These are phyloP conservation scores for Carpinus viminea DNA, from an alignment of 306 rosid species.

Conservation along the genomic window DNA sequence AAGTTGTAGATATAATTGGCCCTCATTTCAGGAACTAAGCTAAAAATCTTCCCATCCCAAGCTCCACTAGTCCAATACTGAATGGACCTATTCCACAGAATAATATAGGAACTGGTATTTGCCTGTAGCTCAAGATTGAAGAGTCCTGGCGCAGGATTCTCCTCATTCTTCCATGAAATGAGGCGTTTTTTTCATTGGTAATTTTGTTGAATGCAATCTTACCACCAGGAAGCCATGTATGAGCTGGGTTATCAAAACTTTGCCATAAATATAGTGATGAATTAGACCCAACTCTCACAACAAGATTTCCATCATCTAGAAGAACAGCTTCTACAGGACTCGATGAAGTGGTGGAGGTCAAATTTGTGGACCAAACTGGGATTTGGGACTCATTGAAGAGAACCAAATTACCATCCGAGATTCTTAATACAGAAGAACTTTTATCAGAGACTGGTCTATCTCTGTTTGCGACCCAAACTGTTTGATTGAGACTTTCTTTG, in stretches of 20 bases:
- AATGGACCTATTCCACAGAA: conserved; percentile 47
- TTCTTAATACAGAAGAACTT: too few relatives aligned
- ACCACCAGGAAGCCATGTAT: conserved; percentile 62
- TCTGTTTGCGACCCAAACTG: too few relatives aligned
- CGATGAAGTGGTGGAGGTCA: conserved; percentile 24
- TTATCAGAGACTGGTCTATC: too few relatives aligned
- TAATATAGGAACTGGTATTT: conserved; percentile 1
- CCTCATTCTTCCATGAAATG: conserved; percentile 57
- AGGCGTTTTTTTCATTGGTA: conserved; percentile 47
- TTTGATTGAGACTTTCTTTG: too few relatives aligned
- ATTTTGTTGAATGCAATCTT: conserved; percentile 38
- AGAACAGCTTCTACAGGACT: conserved; percentile 30
- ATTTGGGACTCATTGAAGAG: too few relatives aligned
- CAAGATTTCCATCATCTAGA: conserved; percentile 53
- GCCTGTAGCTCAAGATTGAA: conserved; percentile 45
- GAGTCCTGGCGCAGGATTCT: conserved; percentile 52
- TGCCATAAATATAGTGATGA: conserved; percentile 44
- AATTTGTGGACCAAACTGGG: conserved; percentile 64
- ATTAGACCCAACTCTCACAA: conserved; percentile 29
- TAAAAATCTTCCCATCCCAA: conserved; percentile 46
- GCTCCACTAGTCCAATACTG: conserved; percentile 50
- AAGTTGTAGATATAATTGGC: conserved; percentile 29
- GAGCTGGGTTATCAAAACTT: conserved; percentile 58
- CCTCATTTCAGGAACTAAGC: conserved; percentile 47
- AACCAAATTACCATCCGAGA: too few relatives aligned